Percentiles rank a stretch among this genome's conserved stretches.
These are phyloP conservation scores for Starmerella etchellsii DNA, from an alignment of 805 yeast genomes.

Conservation along the genomic window DNA sequence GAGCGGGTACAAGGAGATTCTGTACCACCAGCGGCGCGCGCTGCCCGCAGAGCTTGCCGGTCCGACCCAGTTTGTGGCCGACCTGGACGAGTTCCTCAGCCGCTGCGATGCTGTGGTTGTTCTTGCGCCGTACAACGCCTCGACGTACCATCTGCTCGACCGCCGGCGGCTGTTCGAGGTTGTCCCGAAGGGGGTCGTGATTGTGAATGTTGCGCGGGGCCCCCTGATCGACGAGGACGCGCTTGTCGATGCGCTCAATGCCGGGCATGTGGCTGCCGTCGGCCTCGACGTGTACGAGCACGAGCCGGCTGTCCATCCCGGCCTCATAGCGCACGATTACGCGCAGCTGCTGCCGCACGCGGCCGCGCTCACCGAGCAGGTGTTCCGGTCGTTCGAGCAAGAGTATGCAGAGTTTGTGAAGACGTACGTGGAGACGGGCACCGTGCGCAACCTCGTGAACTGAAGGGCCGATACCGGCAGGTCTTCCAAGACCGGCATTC, in stretches of 20 bases:
- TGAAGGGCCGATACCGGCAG: no score
- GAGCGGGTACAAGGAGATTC: conserved; percentile 37
- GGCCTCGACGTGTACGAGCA: conserved; percentile 56
- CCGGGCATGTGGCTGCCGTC: conserved; percentile 42
- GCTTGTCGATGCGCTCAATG: conserved; percentile 37
- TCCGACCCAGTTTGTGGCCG: conserved; percentile 32
- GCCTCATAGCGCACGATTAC: conserved; percentile 36
- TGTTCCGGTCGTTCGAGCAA: conserved; percentile 62
- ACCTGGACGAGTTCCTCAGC: conserved; percentile 47
- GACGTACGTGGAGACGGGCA: conserved; percentile 44
- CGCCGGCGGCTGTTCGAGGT: conserved; percentile 40
- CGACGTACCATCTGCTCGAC: conserved; percentile 60
- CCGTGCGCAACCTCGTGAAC: conserved; percentile 29
- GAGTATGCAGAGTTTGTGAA: conserved; percentile 53
- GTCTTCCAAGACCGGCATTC: no score
- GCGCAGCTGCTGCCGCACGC: conserved; percentile 73
- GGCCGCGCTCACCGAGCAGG: conserved; percentile 72
- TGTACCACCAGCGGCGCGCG: conserved; percentile 39
- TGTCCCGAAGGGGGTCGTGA: conserved; percentile 67
- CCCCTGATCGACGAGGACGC: conserved; percentile 54
- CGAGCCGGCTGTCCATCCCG: conserved; percentile 49
- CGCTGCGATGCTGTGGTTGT: conserved; percentile 59
- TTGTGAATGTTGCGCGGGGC: conserved; percentile 82
- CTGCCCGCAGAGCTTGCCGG: conserved; percentile 36
- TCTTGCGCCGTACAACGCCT: conserved; percentile 61